Percentiles rank a stretch among this genome's conserved stretches.
Evolutionary conservation across 805 yeast species (phyloP).

Genomic region (Monosporozyma siamensis): DNA sequence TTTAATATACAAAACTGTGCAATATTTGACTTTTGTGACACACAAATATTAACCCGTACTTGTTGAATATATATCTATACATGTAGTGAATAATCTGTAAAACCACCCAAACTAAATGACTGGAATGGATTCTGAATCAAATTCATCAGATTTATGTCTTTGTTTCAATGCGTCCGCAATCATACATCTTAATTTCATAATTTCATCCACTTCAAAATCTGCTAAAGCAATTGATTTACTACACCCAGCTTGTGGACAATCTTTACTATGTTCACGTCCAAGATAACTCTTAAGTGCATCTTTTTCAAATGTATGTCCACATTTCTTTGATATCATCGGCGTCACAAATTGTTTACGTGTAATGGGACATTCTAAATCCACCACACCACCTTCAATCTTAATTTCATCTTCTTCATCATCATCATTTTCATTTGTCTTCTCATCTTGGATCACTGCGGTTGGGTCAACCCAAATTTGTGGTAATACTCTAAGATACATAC

Average conservation of each 20-base stretch:
- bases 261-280: constrained; percentile 8
- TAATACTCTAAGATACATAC: constrained; percentile 1
- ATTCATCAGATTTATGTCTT: neutral
- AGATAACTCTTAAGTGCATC: constrained; percentile 34
- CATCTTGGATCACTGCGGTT: constrained; percentile 48
- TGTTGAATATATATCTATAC: no score
- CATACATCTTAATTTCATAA: constrained; percentile 49
- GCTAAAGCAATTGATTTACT: constrained; percentile 26
- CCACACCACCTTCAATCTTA: constrained; percentile 58
- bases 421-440: constrained; percentile 10
- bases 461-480: constrained; percentile 48
- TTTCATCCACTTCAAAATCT: constrained; percentile 39
- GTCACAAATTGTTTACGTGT: constrained; percentile 41
- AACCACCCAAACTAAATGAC: constrained; percentile 5
- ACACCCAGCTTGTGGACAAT: constrained; percentile 60
- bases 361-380: constrained; percentile 62
- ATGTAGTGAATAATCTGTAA: no score
- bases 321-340: constrained; percentile 48
- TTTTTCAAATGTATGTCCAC: constrained; percentile 57
- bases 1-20: neutral
- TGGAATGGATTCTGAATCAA: constrained; percentile 6
- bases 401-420: constrained; percentile 48
- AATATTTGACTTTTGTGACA: neutral
- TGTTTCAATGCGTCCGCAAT: constrained; percentile 15
- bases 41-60: no score